Conservation (phyloP, 2,329 filamentous ascomycete species). For the Nemania sp. region DNA sequence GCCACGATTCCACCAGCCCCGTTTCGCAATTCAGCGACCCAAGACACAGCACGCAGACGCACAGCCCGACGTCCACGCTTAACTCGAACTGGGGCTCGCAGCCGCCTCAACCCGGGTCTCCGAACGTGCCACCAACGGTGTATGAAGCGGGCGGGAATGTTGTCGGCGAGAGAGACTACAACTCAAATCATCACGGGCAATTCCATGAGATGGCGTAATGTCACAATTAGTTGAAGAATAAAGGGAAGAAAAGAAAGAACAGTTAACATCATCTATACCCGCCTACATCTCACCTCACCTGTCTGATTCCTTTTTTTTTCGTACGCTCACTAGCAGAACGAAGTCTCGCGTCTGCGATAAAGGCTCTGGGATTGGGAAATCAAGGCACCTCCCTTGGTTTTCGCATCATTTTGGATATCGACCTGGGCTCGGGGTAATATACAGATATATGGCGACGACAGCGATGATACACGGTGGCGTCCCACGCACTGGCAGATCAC, state of each 20-base stretch:
- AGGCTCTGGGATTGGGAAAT: too few relatives aligned
- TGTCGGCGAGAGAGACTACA: conserved; percentile 39
- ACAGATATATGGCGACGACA: too few relatives aligned
- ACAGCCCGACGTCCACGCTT: conserved; percentile 37
- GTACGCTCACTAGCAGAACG: too few relatives aligned
- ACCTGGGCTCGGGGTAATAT: too few relatives aligned
- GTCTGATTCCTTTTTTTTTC: too few relatives aligned
- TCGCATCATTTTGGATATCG: too few relatives aligned
- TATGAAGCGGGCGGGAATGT: conserved; percentile 46
- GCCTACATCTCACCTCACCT: too few relatives aligned
- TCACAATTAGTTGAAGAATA: background rate
- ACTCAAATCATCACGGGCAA: conserved; percentile 44
- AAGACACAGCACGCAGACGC: conserved; percentile 31
- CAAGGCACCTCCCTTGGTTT: too few relatives aligned
- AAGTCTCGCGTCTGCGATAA: too few relatives aligned
- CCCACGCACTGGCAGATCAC: too few relatives aligned
- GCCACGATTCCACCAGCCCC: conserved; percentile 38
- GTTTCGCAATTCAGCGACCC: conserved; percentile 33
- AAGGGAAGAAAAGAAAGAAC: background rate
- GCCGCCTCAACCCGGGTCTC: conserved; percentile 30
- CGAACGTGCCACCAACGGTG: conserved; percentile 37
- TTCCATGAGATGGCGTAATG: conserved; percentile 47
- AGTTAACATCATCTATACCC: background rate
- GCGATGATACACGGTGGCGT: too few relatives aligned
- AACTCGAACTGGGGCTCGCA: conserved; percentile 33